Percentiles rank a stretch among this genome's conserved stretches.
Evolutionary conservation across 208 protist genomes (phyloP).

Genomic region (Wallacemonas collosoma): DNA sequence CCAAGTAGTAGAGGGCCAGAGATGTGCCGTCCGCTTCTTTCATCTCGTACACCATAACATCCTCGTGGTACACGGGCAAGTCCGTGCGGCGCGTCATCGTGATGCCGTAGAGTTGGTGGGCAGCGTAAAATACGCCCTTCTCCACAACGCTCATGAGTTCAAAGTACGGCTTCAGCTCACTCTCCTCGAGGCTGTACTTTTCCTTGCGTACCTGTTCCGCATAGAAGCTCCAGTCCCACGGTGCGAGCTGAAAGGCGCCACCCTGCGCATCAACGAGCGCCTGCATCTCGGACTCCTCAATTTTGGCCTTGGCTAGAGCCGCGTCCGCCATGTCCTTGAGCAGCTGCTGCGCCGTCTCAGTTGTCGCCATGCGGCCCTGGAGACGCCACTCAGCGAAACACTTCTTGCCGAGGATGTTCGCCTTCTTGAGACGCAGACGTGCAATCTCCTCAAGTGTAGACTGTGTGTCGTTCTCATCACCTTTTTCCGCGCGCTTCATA

Average conservation of each 20-base stretch:
- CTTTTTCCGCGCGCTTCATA: slow-evolving; percentile 21
- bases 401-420: slow-evolving; percentile 40
- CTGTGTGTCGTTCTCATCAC: slow-evolving; percentile 35
- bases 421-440: slow-evolving; percentile 46
- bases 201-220: slow-evolving; percentile 46
- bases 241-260: slow-evolving; percentile 28
- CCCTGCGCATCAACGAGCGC: slow-evolving; percentile 25
- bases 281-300: slow-evolving; percentile 39
- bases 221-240: slow-evolving; percentile 60
- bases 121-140: slow-evolving; percentile 52
- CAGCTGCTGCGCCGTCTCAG: slow-evolving; percentile 26
- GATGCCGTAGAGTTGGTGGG: slow-evolving; percentile 55
- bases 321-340: slow-evolving; percentile 29
- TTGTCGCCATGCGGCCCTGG: slow-evolving; percentile 51
- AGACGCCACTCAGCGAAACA: slow-evolving; percentile 54
- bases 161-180: slow-evolving; percentile 53
- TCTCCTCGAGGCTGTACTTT: slow-evolving; percentile 50
- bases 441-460: slow-evolving; percentile 33
- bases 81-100: slow-evolving; percentile 42
- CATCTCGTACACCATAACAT: slow-evolving; percentile 44
- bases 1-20: slow-evolving; percentile 53
- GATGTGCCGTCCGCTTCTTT: slow-evolving; percentile 33
- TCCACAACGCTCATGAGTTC: slow-evolving; percentile 54
- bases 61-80: slow-evolving; percentile 45
- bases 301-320: slow-evolving; percentile 22